Percentiles rank a stretch among this genome's conserved stretches.
phyloP scores from a whole-genome alignment of 1,139 yeast genomes.

The Candida smagusa region DNA sequence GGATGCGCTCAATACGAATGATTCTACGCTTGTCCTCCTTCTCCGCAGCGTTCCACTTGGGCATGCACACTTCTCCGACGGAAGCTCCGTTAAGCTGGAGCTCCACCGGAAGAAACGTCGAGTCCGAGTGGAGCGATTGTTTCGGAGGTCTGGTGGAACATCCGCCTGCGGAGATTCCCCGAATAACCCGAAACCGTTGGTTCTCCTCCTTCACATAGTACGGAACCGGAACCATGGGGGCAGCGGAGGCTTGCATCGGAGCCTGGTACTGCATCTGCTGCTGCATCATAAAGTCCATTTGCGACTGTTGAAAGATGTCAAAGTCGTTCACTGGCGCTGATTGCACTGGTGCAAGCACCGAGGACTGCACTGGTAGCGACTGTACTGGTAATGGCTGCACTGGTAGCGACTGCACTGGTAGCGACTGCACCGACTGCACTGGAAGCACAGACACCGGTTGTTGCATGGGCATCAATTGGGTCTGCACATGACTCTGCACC shows the following conservation, averaged over 20 bases:
- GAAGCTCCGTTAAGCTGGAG: slow-evolving; percentile 43
- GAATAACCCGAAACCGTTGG: slow-evolving; percentile 41
- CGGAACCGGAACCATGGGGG: neutral
- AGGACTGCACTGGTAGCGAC: neutral
- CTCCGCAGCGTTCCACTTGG: slow-evolving; percentile 49
- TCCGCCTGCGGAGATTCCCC: slow-evolving; percentile 62
- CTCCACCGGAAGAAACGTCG: slow-evolving; percentile 44
- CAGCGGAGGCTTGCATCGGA: slow-evolving; percentile 5
- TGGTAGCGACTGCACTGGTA: slow-evolving; percentile 3
- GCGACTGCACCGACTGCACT: slow-evolving; percentile 2
- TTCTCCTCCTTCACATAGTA: slow-evolving; percentile 1
- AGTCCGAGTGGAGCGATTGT: slow-evolving; percentile 28
- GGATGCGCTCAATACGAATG: slow-evolving; percentile 54
- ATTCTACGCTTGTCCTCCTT: slow-evolving; percentile 51
- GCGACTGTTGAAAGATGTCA: slow-evolving; percentile 1
- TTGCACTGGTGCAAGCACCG: slow-evolving; percentile 1
- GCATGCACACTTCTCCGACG: slow-evolving; percentile 46
- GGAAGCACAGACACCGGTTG: no score
- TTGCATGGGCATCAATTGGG: no score
- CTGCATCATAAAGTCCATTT: neutral
- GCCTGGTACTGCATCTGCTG: slow-evolving; percentile 3
- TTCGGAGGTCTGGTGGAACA: slow-evolving; percentile 55
- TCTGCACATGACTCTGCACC: no score
- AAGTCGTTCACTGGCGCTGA: neutral
- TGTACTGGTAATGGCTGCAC: slow-evolving; percentile 2